Evolutionary conservation across 495 filamentous ascomycete species (phyloP), one percentile per base, ranked within the genome.

Genomic region (Lasiosphaeria hispida): DNA sequence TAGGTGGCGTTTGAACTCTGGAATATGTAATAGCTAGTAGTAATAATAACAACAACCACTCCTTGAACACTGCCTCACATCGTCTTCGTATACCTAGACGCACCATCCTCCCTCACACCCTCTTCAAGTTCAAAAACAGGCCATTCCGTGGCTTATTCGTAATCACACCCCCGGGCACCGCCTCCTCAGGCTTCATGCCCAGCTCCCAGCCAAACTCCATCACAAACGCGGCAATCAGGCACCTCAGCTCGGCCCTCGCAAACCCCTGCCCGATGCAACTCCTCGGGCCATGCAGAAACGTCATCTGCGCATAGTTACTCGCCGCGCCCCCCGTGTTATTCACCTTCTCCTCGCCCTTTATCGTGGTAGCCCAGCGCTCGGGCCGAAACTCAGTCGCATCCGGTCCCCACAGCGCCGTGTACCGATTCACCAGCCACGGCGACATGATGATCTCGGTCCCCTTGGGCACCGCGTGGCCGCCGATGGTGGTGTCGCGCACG

Each of bases 211-310:
- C 77, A 62, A 85, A 93, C 19, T 78, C 75, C n/a, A 87, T 87
- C 41, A 92, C 83, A 66, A 85, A 75, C 1, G 81, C 82, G 42
- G 91, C 92, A 45, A 96, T 59, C 60, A 96, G 69, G 66, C 84
- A 90, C 14, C 87, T 86, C 66, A 94, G 87, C 77, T 96, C 92
- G 0, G 84, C 77, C 67, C 84, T 87, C 0, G 91, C 87, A 70
- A 97, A 97, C 1, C 79, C 80, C 69, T 80, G 75, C 10, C 84
- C 84, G 53, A 87, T 85, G 58, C 84, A 86, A 39, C 77, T 82
- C 55, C 83, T 65, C 6, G 83, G 77, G 0, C 84, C 84, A 58
- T 83, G 81, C 15, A 85, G 63, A 60, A 85, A 85, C 0, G 83
- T 84, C 61, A 85, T 60, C 59, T 85, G 80, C 36, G 72, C 74